A percentile compares a stretch with the other conserved stretches of the same genome.
Evolutionary conservation across 306 rosid species (phyloP).

Genomic region (Gynostemma pentaphyllum): DNA sequence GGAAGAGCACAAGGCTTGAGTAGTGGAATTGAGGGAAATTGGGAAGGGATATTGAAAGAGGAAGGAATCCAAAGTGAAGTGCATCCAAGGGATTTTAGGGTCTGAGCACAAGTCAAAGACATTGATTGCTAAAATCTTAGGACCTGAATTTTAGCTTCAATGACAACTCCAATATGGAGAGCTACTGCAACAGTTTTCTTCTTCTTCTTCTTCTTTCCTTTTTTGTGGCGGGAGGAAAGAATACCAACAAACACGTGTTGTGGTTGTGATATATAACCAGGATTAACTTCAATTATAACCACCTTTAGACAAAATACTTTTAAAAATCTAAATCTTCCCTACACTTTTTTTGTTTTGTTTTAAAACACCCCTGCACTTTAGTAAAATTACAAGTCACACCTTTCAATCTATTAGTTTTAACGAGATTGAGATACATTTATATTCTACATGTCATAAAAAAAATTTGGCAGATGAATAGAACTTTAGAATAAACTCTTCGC

Average conservation of each 20-base stretch:
- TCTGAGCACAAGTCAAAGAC: constrained; percentile 22
- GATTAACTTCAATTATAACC: too few species aligned
- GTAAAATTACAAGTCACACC: too few species aligned
- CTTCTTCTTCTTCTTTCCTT: background rate
- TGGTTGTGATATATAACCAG: too few species aligned
- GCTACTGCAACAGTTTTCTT: background rate
- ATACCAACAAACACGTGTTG: background rate
- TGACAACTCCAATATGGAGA: background rate
- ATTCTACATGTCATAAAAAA: too few species aligned
- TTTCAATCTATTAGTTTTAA: too few species aligned
- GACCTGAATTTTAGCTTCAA: background rate
- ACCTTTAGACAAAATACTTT: too few species aligned
- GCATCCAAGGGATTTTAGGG: constrained; percentile 11
- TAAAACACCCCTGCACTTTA: too few species aligned
- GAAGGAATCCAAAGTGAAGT: constrained; percentile 15
- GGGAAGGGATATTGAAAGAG: constrained; percentile 10
- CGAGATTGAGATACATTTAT: too few species aligned
- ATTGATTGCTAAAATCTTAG: constrained; percentile 17
- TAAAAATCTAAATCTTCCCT: too few species aligned
- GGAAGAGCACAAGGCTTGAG: background rate
- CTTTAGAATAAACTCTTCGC: too few species aligned
- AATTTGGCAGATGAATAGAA: too few species aligned
- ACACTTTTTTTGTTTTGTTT: too few species aligned
- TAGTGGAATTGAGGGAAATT: constrained; percentile 2
- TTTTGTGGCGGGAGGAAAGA: background rate